A percentile compares a stretch with the other conserved stretches of the same genome.
Conservation (phyloP, 257 asterid species). For the Coffea canephora region DNA sequence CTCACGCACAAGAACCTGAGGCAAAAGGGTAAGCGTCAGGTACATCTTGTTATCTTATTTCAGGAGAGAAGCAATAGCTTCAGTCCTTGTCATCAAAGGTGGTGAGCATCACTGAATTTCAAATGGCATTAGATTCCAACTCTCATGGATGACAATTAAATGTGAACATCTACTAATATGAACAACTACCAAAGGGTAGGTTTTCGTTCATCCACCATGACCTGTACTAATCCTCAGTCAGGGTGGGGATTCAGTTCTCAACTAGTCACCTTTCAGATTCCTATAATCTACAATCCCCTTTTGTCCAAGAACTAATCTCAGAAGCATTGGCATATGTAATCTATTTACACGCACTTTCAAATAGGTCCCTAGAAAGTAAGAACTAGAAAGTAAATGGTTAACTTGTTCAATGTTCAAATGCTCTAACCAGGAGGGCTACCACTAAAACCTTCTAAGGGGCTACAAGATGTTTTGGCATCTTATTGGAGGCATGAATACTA, state of each 20-base stretch:
- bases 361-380: not conserved
- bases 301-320: not conserved
- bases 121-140: not conserved
- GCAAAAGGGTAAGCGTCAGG: constrained; percentile 16
- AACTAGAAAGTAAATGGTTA: not conserved
- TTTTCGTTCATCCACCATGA: not conserved
- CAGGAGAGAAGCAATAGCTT: not conserved
- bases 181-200: not conserved
- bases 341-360: not conserved
- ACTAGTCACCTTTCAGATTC: not conserved
- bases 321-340: not conserved
- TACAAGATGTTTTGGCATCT: not conserved
- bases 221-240: not conserved
- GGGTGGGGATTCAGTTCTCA: not conserved
- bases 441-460: not conserved
- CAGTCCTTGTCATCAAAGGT: not conserved
- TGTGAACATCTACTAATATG: not conserved
- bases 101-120: not conserved
- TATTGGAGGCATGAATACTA: not conserved
- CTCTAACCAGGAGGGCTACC: not conserved
- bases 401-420: not conserved
- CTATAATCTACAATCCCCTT: not conserved
- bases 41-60: not conserved
- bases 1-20: constrained; percentile 85
- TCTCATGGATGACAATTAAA: not conserved